Evolutionary conservation across 768 basidiomycete genomes (phyloP).

Genomic region (Leccinum fibrillosum): DNA sequence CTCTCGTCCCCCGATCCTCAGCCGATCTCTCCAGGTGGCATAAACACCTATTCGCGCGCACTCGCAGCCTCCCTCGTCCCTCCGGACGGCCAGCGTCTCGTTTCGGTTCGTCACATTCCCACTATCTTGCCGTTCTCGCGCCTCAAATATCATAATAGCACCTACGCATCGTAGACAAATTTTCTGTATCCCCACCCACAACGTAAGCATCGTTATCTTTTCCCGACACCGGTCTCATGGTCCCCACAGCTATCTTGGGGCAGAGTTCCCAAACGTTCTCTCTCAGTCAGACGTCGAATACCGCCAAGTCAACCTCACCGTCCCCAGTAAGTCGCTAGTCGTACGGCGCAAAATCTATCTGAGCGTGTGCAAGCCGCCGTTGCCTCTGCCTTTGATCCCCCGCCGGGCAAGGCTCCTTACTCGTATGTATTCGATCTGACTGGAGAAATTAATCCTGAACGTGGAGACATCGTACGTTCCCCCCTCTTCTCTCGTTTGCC

Average conservation of each 20-base stretch:
- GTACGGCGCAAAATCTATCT: slow-evolving; percentile 10
- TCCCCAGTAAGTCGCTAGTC: slow-evolving; percentile 48
- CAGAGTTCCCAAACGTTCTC: slow-evolving; percentile 70
- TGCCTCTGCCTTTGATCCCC: slow-evolving; percentile 65
- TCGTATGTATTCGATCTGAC: slow-evolving; percentile 84
- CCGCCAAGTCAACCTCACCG: slow-evolving; percentile 75
- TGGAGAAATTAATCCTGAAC: slow-evolving; percentile 74
- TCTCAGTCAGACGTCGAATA: slow-evolving; percentile 72
- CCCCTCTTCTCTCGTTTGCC: background rate
- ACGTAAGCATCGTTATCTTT: slow-evolving; percentile 44
- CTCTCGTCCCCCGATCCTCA: slow-evolving; percentile 4
- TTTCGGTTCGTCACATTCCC: slow-evolving; percentile 52
- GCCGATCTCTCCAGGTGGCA: slow-evolving; percentile 52
- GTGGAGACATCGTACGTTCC: slow-evolving; percentile 63
- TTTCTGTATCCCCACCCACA: slow-evolving; percentile 68
- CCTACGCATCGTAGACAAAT: slow-evolving; percentile 72
- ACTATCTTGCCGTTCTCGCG: slow-evolving; percentile 8
- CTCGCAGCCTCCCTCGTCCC: slow-evolving; percentile 70
- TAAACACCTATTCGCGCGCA: slow-evolving; percentile 75
- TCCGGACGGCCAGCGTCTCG: slow-evolving; percentile 61
- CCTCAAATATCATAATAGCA: slow-evolving; percentile 38
- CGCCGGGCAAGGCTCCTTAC: slow-evolving; percentile 65
- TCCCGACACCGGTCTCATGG: slow-evolving; percentile 11
- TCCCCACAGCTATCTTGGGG: slow-evolving; percentile 64
- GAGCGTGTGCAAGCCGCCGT: slow-evolving; percentile 52